These are phyloP conservation scores for Sphagnum tenellum DNA, from an alignment of 225 moss, liverwort and hornwort genomes.

Conservation along the genomic window DNA sequence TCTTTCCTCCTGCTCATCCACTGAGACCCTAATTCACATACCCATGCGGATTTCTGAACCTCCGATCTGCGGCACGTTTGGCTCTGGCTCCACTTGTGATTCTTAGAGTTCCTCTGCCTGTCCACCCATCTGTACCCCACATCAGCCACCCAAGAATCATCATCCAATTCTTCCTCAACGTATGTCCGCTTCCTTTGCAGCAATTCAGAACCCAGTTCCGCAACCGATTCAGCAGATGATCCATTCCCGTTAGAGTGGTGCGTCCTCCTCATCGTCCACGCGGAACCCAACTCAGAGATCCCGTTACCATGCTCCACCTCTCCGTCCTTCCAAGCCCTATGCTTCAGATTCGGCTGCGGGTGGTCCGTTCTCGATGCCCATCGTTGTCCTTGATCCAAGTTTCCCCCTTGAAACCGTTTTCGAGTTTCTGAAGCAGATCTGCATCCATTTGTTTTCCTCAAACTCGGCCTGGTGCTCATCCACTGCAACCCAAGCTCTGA, in stretches of 20 bases:
- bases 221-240: background rate
- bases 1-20: conserved; percentile 43
- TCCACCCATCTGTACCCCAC: conserved; percentile 37
- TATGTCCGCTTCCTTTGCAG: conserved; percentile 18
- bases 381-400: too few species aligned
- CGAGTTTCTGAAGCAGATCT: background rate
- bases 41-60: conserved; percentile 35
- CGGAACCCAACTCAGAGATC: conserved; percentile 37
- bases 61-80: background rate
- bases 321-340: conserved; percentile 9
- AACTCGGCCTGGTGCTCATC: conserved; percentile 45
- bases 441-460: conserved; percentile 9
- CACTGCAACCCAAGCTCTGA: conserved; percentile 32
- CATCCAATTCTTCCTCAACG: conserved; percentile 22
- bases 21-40: conserved; percentile 41
- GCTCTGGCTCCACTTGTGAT: background rate
- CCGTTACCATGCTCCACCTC: conserved; percentile 23
- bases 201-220: conserved; percentile 18
- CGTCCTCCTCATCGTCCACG: conserved; percentile 37
- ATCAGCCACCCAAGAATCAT: conserved; percentile 40
- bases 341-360: conserved; percentile 4
- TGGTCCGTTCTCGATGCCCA: background rate
- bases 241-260: background rate
- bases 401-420: background rate
- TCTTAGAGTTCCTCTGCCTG: conserved; percentile 22